phyloP scores from a whole-genome alignment of 306 rosid species.

The Nissolia schottii region DNA sequence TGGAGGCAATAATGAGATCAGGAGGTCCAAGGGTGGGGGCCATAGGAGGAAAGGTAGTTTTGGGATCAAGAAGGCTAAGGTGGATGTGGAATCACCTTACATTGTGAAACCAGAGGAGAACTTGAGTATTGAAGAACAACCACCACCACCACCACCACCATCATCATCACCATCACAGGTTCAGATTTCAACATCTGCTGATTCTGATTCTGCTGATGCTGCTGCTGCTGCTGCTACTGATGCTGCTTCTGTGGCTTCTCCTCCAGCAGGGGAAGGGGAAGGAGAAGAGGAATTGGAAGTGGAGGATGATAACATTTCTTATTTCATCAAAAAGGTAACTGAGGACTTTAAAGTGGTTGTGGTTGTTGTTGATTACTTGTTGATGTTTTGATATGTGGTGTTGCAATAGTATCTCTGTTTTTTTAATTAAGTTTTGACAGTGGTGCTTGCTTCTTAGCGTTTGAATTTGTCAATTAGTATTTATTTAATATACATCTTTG shows the following conservation, averaged over 20 bases:
- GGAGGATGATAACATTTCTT: slow-evolving; percentile 62
- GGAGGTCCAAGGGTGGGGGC: slow-evolving; percentile 44
- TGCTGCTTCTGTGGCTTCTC: slow-evolving; percentile 30
- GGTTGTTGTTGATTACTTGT: neutral
- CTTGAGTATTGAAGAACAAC: slow-evolving; percentile 1
- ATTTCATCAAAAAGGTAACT: slow-evolving; percentile 83
- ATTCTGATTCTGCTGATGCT: neutral
- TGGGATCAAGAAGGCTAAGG: slow-evolving; percentile 53
- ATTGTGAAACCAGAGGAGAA: slow-evolving; percentile 32
- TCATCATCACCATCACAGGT: neutral
- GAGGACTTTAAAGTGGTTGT: neutral
- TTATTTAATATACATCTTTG: neutral
- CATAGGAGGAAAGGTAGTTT: slow-evolving; percentile 48
- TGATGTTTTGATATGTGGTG: neutral
- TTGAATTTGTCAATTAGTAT: neutral
- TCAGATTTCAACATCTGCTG: slow-evolving; percentile 20
- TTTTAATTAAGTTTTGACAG: neutral
- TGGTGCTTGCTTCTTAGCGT: neutral
- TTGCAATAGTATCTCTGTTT: neutral
- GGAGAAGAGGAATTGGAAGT: slow-evolving; percentile 19
- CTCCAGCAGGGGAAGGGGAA: slow-evolving; percentile 15
- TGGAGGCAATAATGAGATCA: slow-evolving; percentile 16
- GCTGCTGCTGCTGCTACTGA: slow-evolving; percentile 3
- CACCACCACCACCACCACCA: neutral
- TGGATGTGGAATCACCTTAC: slow-evolving; percentile 71